phyloP scores from a whole-genome alignment of 2,329 filamentous ascomycete species.

The Penicillium decumbens region DNA sequence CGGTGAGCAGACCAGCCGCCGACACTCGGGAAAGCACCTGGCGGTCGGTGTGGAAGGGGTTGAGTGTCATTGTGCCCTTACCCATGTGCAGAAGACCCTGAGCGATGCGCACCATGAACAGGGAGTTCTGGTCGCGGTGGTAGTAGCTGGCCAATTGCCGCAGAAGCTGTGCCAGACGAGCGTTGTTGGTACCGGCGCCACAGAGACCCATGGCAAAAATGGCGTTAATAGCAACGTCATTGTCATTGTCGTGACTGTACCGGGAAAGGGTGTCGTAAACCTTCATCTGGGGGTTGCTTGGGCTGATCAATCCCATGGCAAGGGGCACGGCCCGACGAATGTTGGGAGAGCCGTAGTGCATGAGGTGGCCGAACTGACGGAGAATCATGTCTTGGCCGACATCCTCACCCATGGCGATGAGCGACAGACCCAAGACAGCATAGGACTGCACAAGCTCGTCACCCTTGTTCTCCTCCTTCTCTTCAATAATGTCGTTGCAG shows the following conservation, averaged over 20 bases:
- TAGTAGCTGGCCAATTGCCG: conserved; percentile 97
- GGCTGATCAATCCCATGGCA: conserved; percentile 92
- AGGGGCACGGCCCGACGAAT: conserved; percentile 94
- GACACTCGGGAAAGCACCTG: conserved; percentile 91
- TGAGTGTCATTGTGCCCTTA: conserved; percentile 92
- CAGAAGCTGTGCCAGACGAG: conserved; percentile 86
- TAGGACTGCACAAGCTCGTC: conserved; percentile 95
- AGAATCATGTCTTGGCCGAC: conserved; percentile 98
- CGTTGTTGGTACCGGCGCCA: conserved; percentile 96
- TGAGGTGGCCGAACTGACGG: conserved; percentile 92
- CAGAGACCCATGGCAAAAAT: conserved; percentile 99
- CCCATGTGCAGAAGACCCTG: conserved; percentile 98
- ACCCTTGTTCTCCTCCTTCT: conserved; percentile 88
- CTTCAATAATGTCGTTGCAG: conserved; percentile 95
- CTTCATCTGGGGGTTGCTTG: conserved; percentile 99
- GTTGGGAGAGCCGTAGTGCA: conserved; percentile 98
- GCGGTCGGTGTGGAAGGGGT: conserved; percentile 98
- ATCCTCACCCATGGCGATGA: conserved; percentile 97
- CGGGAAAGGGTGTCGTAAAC: conserved; percentile 96
- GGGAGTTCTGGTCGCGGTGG: conserved; percentile 87
- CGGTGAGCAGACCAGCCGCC: conserved; percentile 80
- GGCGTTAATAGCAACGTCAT: conserved; percentile 94
- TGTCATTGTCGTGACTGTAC: conserved; percentile 98
- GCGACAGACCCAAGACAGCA: conserved; percentile 84
- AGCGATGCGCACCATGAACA: conserved; percentile 99